Evolutionary conservation across 768 basidiomycete genomes (phyloP), one percentile per base, ranked within the genome.

Genomic region (Termitomyces eurrhizus): DNA sequence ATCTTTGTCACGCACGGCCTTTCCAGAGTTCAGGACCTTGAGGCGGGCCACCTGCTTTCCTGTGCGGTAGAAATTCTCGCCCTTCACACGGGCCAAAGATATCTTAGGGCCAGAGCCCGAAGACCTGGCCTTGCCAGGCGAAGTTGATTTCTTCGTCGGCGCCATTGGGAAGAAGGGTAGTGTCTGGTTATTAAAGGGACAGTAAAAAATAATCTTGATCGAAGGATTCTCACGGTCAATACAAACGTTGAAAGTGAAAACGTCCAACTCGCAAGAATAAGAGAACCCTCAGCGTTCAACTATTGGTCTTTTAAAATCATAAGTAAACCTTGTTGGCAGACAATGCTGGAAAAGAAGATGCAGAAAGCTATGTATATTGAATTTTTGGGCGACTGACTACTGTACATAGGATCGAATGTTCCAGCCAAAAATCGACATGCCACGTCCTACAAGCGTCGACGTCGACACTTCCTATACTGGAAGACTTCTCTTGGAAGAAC

Each of bases 61-160:
- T 89, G 95, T 86, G 74, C 95, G 92, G 77, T 97, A 99, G 79
- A 98, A 98, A 73, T 96, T 99, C 78, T 97, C 94, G 69, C 95
- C 95, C 71, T 93, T 94, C 64, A 90, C 83, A 72, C 80, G 88
- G 65, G 84, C 83, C 48, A 92, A 77, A 4, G 84, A 78, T 1
- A 82, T 65, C 16, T 80, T 77, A n/a, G 80, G 77, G 26, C 80
- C 77, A n/a, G 83, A 80, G 21, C 66, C 64, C 21, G 77, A 77
- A 1, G 80, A 81, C 57, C 74, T 72, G 16, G 74, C 71, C 63
- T 81, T 82, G 7, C 77, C 72, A 18, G 76, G 67, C 0, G 76
- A 71, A 32, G 56, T 60, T 2, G 69, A 49, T 58, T 79, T 79
- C 67, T 75, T 75, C 9, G 72, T 68, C 16, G 78, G 78, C 54